phyloP scores from a whole-genome alignment of 2,329 filamentous ascomycete species.

The Didymella segeticola region DNA sequence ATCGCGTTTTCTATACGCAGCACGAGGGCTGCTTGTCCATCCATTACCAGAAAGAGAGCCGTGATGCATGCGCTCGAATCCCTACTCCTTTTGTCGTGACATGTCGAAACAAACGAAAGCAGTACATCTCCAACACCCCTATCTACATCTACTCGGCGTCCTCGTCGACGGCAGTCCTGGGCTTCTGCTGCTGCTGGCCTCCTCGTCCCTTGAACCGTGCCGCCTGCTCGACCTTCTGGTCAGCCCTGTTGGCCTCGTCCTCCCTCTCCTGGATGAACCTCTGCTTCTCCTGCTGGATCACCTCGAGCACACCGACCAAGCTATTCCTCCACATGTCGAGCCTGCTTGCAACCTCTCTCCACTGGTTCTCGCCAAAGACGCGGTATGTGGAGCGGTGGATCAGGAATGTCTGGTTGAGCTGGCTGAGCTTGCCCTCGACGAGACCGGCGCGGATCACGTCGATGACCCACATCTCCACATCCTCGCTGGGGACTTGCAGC shows the following conservation, averaged over 20 bases:
- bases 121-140: conserved; percentile 16
- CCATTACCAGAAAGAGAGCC: conserved; percentile 39
- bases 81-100: conserved; percentile 29
- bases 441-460: conserved; percentile 95
- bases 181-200: conserved; percentile 37
- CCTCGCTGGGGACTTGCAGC: conserved; percentile 79
- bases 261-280: conserved; percentile 79
- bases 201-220: conserved; percentile 33
- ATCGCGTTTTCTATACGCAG: conserved; percentile 44
- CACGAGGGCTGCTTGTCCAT: conserved; percentile 37
- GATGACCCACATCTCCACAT: conserved; percentile 98
- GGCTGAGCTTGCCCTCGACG: conserved; percentile 94
- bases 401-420: conserved; percentile 90
- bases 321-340: conserved; percentile 91
- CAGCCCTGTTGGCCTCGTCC: conserved; percentile 74
- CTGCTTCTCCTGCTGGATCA: conserved; percentile 81
- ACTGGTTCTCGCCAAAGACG: conserved; percentile 97
- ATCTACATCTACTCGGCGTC: conserved; percentile 41
- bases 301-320: conserved; percentile 76
- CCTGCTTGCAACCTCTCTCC: conserved; percentile 89
- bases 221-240: conserved; percentile 64
- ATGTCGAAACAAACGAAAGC: conserved; percentile 30
- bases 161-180: conserved; percentile 43
- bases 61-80: conserved; percentile 37
- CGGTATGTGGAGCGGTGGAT: conserved; percentile 96